Evolutionary conservation across 1,284 basidiomycete species (phyloP).

Genomic region (Rhodotorula sp.): DNA sequence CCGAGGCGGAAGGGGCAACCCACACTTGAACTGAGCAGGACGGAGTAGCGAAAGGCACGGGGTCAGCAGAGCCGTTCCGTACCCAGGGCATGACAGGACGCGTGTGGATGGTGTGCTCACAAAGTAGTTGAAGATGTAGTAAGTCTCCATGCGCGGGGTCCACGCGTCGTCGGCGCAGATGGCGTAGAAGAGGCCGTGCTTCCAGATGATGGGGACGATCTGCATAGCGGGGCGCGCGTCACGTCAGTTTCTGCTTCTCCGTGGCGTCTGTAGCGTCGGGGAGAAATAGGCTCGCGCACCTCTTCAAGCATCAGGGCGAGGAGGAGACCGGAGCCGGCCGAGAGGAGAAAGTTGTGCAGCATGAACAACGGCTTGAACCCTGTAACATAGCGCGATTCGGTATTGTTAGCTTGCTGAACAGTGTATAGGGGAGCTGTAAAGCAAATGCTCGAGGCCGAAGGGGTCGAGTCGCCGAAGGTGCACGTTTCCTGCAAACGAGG

Average conservation of each 20-base stretch:
- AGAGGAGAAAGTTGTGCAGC: conserved; percentile 86
- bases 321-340: conserved; percentile 73
- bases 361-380: conserved; percentile 81
- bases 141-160: conserved; percentile 62
- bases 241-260: too few species aligned
- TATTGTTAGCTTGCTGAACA: neutral
- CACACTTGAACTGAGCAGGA: conserved; percentile 36
- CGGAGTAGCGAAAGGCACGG: neutral
- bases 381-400: conserved; percentile 53
- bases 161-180: conserved; percentile 77
- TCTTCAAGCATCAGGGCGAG: conserved; percentile 87
- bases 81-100: neutral
- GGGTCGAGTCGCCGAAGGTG: too few species aligned
- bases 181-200: conserved; percentile 67
- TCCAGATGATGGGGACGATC: conserved; percentile 66
- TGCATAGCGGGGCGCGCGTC: conserved; percentile 1
- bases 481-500: neutral
- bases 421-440: neutral
- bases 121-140: conserved; percentile 98
- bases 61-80: neutral
- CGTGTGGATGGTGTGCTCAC: conserved; percentile 62
- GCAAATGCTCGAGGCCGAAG: too few species aligned
- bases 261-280: too few species aligned
- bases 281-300: conserved; percentile 52
- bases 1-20: neutral